These are phyloP conservation scores for Polytrichum formosum DNA, from an alignment of 225 moss, liverwort and hornwort species.

Conservation along the genomic window DNA sequence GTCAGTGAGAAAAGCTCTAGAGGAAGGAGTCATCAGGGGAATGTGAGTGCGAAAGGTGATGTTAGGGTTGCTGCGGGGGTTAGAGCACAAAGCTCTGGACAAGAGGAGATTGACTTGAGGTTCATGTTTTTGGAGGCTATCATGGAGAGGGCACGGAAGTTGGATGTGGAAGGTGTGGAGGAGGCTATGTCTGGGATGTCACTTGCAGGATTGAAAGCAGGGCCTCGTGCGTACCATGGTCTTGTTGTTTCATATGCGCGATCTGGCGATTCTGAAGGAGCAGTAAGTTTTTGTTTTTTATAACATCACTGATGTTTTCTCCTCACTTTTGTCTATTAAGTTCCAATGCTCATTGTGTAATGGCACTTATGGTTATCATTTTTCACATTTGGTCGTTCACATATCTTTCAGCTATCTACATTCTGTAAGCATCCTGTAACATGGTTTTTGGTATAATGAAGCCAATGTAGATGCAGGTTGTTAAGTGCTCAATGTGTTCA, in stretches of 20 bases:
- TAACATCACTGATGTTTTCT: neutral
- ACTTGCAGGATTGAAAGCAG: conserved; percentile 79
- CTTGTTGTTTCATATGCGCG: conserved; percentile 74
- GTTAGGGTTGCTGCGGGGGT: conserved; percentile 23
- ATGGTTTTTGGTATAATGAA: too few relatives aligned
- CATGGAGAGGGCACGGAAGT: conserved; percentile 76
- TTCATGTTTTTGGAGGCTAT: conserved; percentile 88
- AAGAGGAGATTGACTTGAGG: conserved; percentile 76
- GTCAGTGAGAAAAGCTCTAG: neutral
- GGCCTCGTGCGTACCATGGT: conserved; percentile 87
- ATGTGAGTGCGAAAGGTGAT: conserved; percentile 17
- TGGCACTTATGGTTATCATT: too few relatives aligned
- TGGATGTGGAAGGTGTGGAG: conserved; percentile 83
- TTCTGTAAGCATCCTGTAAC: too few relatives aligned
- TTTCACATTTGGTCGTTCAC: too few relatives aligned
- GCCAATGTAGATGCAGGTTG: too few relatives aligned
- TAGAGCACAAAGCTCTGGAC: conserved; percentile 27
- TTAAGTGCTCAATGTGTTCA: too few relatives aligned
- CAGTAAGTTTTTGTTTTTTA: conserved; percentile 44
- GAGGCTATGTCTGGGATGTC: conserved; percentile 85
- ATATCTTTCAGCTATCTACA: too few relatives aligned
- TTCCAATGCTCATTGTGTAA: too few relatives aligned
- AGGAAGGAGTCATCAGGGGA: neutral
- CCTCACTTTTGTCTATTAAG: neutral
- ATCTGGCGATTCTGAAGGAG: conserved; percentile 77